Percentiles rank a stretch among this genome's conserved stretches.
phyloP scores from a whole-genome alignment of 139 green algal genomes.

The Auxenochlorella pyrenoidosa region DNA sequence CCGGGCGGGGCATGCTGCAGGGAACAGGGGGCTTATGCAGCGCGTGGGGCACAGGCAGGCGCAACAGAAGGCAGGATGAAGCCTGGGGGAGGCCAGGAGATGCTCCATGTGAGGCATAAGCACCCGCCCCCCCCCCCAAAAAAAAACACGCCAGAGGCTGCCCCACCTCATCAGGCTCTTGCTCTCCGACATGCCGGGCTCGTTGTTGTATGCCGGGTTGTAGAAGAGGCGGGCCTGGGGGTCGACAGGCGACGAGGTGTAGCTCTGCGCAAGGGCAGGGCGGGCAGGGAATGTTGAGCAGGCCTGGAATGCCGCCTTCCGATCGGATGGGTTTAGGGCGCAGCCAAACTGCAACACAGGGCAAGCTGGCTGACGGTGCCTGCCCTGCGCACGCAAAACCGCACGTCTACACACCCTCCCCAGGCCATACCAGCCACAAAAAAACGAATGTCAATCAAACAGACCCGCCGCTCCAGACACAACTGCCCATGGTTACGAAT shows the following conservation, averaged over 20 bases:
- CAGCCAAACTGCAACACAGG: too few species aligned
- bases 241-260: conserved; percentile 19
- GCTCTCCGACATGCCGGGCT: conserved; percentile 2
- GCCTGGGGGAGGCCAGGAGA: background rate
- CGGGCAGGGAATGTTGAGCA: background rate
- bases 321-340: too few species aligned
- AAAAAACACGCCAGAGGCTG: too few species aligned
- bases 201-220: conserved; percentile 42
- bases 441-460: too few species aligned
- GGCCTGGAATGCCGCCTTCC: background rate
- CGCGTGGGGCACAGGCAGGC: background rate
- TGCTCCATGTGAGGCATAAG: too few species aligned
- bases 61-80: background rate
- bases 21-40: background rate
- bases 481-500: too few species aligned
- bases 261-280: background rate
- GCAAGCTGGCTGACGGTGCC: too few species aligned
- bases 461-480: too few species aligned
- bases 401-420: too few species aligned
- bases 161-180: conserved; percentile 8
- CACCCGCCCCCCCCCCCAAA: too few species aligned
- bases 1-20: background rate
- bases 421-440: too few species aligned
- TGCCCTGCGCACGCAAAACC: too few species aligned
- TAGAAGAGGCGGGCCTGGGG: conserved; percentile 43